These are phyloP conservation scores for Arachnopeziza araneosa DNA, from an alignment of 2,329 filamentous ascomycete genomes.

Conservation along the genomic window DNA sequence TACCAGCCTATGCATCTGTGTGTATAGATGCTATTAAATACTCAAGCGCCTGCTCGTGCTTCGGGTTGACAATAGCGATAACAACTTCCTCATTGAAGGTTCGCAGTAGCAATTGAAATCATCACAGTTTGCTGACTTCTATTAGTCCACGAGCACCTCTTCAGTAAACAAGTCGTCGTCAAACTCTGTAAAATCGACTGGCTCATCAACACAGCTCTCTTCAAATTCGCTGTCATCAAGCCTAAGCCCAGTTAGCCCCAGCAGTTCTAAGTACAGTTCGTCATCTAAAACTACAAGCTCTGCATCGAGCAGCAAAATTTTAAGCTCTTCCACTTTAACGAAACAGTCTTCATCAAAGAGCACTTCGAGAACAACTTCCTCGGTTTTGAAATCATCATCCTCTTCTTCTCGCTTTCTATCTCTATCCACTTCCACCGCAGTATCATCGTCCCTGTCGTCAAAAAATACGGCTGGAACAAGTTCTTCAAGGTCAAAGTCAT, in stretches of 20 bases:
- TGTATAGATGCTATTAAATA: conserved; percentile 18
- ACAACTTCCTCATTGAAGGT: neutral
- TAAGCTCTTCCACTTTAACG: neutral
- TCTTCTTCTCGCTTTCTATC: neutral
- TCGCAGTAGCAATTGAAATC: neutral
- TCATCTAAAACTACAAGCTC: neutral
- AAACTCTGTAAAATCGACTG: neutral
- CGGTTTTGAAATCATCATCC: neutral
- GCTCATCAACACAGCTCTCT: neutral
- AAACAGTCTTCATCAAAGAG: neutral
- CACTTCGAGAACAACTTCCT: neutral
- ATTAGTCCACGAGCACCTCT: neutral
- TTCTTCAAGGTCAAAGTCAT: too few relatives aligned
- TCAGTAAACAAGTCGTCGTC: neutral
- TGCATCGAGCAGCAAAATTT: neutral
- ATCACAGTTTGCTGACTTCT: neutral
- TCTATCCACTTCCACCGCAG: neutral
- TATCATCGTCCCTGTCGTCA: neutral
- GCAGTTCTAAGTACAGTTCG: neutral
- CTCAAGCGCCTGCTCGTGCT: conserved; percentile 24
- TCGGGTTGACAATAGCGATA: conserved; percentile 14
- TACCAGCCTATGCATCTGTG: conserved; percentile 21
- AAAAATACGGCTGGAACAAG: neutral
- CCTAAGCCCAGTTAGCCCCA: neutral
- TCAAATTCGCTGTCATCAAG: neutral